phyloP scores from a whole-genome alignment of 805 yeast species.

The Vanderwaltozyma tropicalis region DNA sequence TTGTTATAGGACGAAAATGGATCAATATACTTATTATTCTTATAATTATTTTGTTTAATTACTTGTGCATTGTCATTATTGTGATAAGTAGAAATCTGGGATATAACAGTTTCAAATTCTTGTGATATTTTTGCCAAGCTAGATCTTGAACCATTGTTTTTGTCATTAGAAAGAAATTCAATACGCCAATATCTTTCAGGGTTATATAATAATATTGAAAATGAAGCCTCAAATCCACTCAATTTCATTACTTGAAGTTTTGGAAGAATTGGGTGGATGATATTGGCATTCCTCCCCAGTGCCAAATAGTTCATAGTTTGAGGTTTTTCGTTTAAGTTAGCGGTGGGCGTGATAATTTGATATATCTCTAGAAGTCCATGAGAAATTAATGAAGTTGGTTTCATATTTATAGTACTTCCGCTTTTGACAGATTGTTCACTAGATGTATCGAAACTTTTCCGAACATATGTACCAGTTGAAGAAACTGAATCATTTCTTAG shows the following conservation, averaged over 20 bases:
- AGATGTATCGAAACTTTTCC: slow-evolving; percentile 1
- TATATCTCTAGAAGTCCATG: slow-evolving; percentile 26
- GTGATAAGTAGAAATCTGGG: slow-evolving; percentile 13
- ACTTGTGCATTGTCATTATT: no score
- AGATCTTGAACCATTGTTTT: neutral
- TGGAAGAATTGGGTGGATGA: slow-evolving; percentile 67
- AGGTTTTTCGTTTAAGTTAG: slow-evolving; percentile 8
- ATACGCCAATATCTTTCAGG: slow-evolving; percentile 72
- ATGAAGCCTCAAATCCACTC: slow-evolving; percentile 30
- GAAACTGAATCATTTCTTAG: neutral
- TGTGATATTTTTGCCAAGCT: slow-evolving; percentile 4
- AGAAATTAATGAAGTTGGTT: slow-evolving; percentile 11
- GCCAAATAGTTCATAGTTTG: slow-evolving; percentile 20
- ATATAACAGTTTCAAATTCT: slow-evolving; percentile 26
- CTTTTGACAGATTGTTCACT: slow-evolving; percentile 4
- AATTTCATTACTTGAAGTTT: slow-evolving; percentile 47
- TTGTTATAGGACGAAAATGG: neutral
- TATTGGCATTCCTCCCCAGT: slow-evolving; percentile 23
- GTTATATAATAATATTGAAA: slow-evolving; percentile 55
- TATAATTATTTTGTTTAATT: no score
- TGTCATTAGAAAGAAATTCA: slow-evolving; percentile 16
- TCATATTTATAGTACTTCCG: slow-evolving; percentile 5
- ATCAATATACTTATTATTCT: no score
- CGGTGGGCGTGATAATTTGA: slow-evolving; percentile 19
- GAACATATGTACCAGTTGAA: slow-evolving; percentile 4